Percentiles rank a stretch among this genome's conserved stretches.
These are phyloP conservation scores for Aureobasidium sp. DNA, from an alignment of 2,329 filamentous ascomycete genomes.

Conservation along the genomic window DNA sequence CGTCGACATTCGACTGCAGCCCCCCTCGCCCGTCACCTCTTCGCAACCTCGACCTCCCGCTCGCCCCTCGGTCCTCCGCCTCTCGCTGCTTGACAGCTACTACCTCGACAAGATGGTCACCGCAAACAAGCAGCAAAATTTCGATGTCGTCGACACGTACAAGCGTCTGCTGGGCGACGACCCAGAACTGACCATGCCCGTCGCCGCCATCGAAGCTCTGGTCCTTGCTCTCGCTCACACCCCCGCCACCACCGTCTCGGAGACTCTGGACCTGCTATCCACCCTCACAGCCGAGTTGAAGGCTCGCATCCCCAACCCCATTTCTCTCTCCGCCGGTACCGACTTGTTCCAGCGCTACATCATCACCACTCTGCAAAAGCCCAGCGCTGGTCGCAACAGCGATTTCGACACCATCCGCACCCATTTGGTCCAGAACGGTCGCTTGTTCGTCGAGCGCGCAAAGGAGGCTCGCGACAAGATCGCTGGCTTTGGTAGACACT, in stretches of 20 bases:
- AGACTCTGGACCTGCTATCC: constrained; percentile 80
- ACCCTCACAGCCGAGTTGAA: constrained; percentile 70
- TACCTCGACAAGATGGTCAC: neutral
- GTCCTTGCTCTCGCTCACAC: constrained; percentile 76
- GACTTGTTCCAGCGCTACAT: constrained; percentile 94
- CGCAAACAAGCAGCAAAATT: constrained; percentile 17
- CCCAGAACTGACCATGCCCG: constrained; percentile 84
- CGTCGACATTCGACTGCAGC: neutral
- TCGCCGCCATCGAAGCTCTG: constrained; percentile 86
- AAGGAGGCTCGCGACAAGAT: constrained; percentile 79
- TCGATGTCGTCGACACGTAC: constrained; percentile 57
- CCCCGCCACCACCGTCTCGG: constrained; percentile 77
- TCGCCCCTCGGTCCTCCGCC: neutral
- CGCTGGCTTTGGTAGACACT: constrained; percentile 66
- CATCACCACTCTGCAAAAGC: constrained; percentile 58
- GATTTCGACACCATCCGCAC: constrained; percentile 76
- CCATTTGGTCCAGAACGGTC: constrained; percentile 77
- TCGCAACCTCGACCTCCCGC: neutral
- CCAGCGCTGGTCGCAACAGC: constrained; percentile 36
- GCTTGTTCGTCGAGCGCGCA: constrained; percentile 76
- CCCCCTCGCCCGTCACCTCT: neutral
- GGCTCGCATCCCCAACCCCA: constrained; percentile 71
- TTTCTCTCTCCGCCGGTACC: constrained; percentile 86
- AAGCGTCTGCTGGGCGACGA: constrained; percentile 57
- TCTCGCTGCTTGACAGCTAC: constrained; percentile 10